Percentiles rank a stretch among this genome's conserved stretches.
phyloP scores from a whole-genome alignment of 164 flowering plant species.

The Chimonanthus praecox region DNA sequence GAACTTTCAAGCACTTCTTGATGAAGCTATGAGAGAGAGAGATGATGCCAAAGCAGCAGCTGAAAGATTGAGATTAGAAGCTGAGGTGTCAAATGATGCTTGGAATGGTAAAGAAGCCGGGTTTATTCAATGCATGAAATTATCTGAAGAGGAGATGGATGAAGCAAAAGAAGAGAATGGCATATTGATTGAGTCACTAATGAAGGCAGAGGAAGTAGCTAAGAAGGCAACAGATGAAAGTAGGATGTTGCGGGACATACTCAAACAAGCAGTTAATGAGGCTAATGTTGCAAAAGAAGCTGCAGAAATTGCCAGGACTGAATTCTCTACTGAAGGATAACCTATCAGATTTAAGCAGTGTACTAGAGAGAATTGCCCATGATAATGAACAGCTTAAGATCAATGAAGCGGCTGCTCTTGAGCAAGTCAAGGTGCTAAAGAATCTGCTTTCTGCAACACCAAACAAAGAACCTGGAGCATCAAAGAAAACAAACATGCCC shows the following conservation, averaged over 20 bases:
- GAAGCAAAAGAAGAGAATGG: slow-evolving; percentile 2
- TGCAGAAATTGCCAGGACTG: slow-evolving; percentile 58
- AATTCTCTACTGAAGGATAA: slow-evolving; percentile 65
- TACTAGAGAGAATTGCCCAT: slow-evolving; percentile 26
- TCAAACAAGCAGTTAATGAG: slow-evolving; percentile 84
- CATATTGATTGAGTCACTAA: slow-evolving; percentile 2
- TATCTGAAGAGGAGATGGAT: slow-evolving; percentile 5
- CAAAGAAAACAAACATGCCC: slow-evolving; percentile 11
- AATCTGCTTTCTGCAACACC: slow-evolving; percentile 22
- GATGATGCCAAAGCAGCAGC: slow-evolving; percentile 37
- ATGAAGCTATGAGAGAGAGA: slow-evolving; percentile 48
- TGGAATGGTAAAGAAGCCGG: slow-evolving; percentile 72
- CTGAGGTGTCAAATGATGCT: slow-evolving; percentile 61
- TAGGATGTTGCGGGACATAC: slow-evolving; percentile 57
- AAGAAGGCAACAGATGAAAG: slow-evolving; percentile 53
- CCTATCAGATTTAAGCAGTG: slow-evolving; percentile 51
- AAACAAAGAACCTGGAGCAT: slow-evolving; percentile 16
- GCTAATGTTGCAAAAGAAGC: slow-evolving; percentile 79
- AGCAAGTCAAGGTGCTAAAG: slow-evolving; percentile 52
- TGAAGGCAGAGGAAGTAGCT: slow-evolving; percentile 5
- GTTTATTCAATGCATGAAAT: slow-evolving; percentile 53
- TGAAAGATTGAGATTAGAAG: slow-evolving; percentile 63
- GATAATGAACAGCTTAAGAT: slow-evolving; percentile 49
- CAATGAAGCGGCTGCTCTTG: slow-evolving; percentile 45
- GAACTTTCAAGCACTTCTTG: slow-evolving; percentile 29